Percentiles rank a stretch among this genome's conserved stretches.
These are phyloP conservation scores for Ulmus americana DNA, from an alignment of 331 rosid species.

Conservation along the genomic window DNA sequence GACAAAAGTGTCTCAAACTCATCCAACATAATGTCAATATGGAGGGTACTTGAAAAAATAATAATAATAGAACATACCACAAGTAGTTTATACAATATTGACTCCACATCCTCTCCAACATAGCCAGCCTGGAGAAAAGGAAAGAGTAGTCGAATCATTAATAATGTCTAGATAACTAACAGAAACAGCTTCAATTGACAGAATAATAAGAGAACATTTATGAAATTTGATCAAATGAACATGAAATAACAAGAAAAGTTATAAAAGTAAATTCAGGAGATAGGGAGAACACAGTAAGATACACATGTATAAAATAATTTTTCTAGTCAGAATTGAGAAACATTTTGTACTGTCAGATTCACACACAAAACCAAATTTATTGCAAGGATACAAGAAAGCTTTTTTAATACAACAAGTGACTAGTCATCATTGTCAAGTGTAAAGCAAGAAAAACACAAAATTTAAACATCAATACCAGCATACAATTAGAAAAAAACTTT, in stretches of 20 bases:
- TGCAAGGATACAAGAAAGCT: background rate
- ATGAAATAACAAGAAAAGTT: background rate
- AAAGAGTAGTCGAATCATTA: slow-evolving; percentile 1
- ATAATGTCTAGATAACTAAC: background rate
- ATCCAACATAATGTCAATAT: slow-evolving; percentile 1
- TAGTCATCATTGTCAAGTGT: background rate
- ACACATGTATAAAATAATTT: background rate
- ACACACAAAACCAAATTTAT: background rate
- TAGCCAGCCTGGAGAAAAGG: slow-evolving; percentile 49
- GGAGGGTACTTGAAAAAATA: background rate
- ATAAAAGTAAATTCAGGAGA: background rate
- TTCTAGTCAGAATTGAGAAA: background rate
- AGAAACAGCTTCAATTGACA: slow-evolving; percentile 5
- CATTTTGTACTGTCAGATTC: background rate
- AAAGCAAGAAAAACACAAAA: background rate
- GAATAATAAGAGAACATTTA: background rate
- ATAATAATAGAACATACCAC: slow-evolving; percentile 25
- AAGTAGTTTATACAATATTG: slow-evolving; percentile 48
- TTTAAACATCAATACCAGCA: background rate
- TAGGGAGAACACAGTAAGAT: background rate
- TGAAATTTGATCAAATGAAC: background rate
- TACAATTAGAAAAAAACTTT: background rate
- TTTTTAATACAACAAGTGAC: background rate
- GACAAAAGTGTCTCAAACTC: background rate
- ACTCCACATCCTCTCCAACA: slow-evolving; percentile 62